Percentiles rank a stretch among this genome's conserved stretches.
phyloP scores from a whole-genome alignment of 768 basidiomycete species.

The Gelatoporia subvermispora region DNA sequence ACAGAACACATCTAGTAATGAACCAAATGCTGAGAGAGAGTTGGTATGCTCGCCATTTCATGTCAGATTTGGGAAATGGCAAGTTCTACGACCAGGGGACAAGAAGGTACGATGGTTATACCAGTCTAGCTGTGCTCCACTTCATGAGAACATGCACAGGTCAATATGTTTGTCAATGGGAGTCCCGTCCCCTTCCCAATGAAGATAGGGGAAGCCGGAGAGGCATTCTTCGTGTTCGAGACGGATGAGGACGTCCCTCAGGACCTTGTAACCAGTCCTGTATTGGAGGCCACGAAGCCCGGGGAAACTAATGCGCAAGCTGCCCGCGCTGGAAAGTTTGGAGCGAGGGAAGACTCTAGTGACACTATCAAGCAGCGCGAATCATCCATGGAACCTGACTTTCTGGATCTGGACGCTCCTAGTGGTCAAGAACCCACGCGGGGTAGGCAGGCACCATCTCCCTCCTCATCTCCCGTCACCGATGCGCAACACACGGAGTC shows the following conservation, averaged over 20 bases:
- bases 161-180: conserved; percentile 85
- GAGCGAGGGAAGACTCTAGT: conserved; percentile 31
- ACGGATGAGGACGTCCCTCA: conserved; percentile 92
- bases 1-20: conserved; percentile 42
- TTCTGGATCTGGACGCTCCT: conserved; percentile 73
- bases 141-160: conserved; percentile 38
- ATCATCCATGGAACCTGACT: conserved; percentile 61
- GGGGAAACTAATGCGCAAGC: conserved; percentile 25
- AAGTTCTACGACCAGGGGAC: conserved; percentile 88
- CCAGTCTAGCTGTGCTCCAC: background rate
- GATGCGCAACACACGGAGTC: background rate
- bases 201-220: conserved; percentile 99
- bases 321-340: conserved; percentile 36
- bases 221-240: conserved; percentile 98
- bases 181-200: conserved; percentile 85
- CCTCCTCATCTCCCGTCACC: background rate
- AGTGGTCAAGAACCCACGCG: background rate
- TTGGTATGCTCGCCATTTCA: conserved; percentile 95
- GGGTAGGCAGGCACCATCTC: conserved; percentile 1
- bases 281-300: conserved; percentile 62
- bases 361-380: conserved; percentile 6
- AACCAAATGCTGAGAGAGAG: conserved; percentile 25
- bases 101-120: conserved; percentile 63
- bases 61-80: conserved; percentile 96
- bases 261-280: conserved; percentile 89